Conservation (phyloP, 768 basidiomycete genomes). For the Nevesoporus exiguus region DNA sequence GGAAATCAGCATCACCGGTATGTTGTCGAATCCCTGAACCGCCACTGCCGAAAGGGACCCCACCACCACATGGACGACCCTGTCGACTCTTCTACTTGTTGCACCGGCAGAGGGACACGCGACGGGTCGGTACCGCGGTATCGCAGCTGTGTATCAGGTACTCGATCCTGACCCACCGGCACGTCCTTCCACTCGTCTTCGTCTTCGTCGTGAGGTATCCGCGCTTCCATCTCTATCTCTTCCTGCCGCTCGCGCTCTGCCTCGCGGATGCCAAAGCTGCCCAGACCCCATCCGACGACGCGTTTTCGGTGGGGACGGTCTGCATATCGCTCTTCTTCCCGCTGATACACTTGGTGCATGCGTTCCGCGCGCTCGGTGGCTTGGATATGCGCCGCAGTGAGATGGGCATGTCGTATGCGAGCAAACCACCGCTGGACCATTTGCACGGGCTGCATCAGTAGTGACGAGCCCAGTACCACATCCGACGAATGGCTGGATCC, state of each 20-base stretch:
- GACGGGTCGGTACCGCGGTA: neutral
- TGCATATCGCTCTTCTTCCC: slow-evolving; percentile 25
- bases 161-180: neutral
- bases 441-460: slow-evolving; percentile 12
- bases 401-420: slow-evolving; percentile 65
- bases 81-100: slow-evolving; percentile 7
- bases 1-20: slow-evolving; percentile 38
- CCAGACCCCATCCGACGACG: slow-evolving; percentile 66
- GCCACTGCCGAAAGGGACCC: slow-evolving; percentile 72
- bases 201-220: slow-evolving; percentile 12
- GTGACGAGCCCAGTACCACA: neutral
- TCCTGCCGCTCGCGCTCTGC: slow-evolving; percentile 31
- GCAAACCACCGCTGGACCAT: slow-evolving; percentile 54
- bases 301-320: slow-evolving; percentile 27
- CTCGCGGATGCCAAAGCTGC: slow-evolving; percentile 55
- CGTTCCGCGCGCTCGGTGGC: slow-evolving; percentile 65
- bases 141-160: slow-evolving; percentile 3
- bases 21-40: slow-evolving; percentile 71
- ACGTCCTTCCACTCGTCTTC: slow-evolving; percentile 26
- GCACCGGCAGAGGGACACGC: neutral
- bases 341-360: slow-evolving; percentile 57
- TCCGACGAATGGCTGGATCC: slow-evolving; percentile 1
- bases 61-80: slow-evolving; percentile 69
- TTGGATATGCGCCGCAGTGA: slow-evolving; percentile 65
- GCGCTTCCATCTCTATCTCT: slow-evolving; percentile 6